Evolutionary conservation across 306 rosid genomes (phyloP).

Genomic region (Corylus heterophylla): DNA sequence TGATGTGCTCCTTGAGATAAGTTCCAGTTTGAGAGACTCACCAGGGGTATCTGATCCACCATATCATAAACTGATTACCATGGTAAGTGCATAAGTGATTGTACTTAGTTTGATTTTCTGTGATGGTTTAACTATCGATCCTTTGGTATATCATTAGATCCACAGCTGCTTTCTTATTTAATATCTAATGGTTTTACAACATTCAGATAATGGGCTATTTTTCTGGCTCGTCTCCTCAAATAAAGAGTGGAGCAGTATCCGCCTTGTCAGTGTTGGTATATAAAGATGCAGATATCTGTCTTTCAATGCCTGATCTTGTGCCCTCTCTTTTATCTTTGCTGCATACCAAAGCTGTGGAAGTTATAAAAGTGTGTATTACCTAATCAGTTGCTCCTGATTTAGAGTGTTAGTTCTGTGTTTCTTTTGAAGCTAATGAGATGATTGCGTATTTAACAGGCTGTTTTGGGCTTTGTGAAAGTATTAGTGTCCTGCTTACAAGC

Average conservation of each 20-base stretch:
- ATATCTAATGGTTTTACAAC: constrained; percentile 15
- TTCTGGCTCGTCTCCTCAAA: constrained; percentile 84
- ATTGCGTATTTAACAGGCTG: constrained; percentile 65
- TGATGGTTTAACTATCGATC: not conserved
- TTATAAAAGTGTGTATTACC: constrained; percentile 62
- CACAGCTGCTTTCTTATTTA: not conserved
- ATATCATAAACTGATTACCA: constrained; percentile 67
- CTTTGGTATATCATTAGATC: not conserved
- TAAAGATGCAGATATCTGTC: constrained; percentile 58
- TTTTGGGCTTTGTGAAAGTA: constrained; percentile 91
- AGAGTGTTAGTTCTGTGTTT: constrained; percentile 18
- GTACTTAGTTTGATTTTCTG: not conserved
- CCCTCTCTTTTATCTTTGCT: constrained; percentile 82
- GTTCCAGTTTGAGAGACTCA: constrained; percentile 63
- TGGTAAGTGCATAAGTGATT: constrained; percentile 56
- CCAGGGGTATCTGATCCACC: constrained; percentile 47
- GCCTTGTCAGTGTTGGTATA: constrained; percentile 78
- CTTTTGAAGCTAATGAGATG: constrained; percentile 29
- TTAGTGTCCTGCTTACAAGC: constrained; percentile 71
- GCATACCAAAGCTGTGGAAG: constrained; percentile 74
- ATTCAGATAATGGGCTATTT: constrained; percentile 90
- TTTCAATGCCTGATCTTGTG: constrained; percentile 64
- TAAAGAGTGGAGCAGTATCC: constrained; percentile 95
- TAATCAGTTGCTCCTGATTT: constrained; percentile 12
- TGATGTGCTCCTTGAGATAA: constrained; percentile 61